Conservation (phyloP, 2,329 filamentous ascomycete species). For the Penicillium sp. region DNA sequence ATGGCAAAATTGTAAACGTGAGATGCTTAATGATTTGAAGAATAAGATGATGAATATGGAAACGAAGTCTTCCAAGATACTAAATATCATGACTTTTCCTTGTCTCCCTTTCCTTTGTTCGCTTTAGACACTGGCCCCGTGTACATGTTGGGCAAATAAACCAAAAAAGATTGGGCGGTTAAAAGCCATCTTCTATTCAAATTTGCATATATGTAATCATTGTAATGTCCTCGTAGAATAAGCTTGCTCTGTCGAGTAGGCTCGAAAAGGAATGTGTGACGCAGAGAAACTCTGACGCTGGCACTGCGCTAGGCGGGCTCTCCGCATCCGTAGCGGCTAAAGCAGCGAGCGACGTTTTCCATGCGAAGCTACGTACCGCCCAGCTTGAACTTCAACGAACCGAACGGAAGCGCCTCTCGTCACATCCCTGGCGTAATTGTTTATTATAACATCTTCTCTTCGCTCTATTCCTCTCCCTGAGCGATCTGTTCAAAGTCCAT, state of each 20-base stretch:
- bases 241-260: too few species aligned
- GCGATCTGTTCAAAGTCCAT: background rate
- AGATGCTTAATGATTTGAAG: conserved; percentile 19
- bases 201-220: background rate
- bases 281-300: background rate
- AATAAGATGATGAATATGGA: conserved; percentile 27
- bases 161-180: background rate
- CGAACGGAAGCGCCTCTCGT: background rate
- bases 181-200: background rate
- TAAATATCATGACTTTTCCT: conserved; percentile 32
- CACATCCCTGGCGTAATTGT: background rate
- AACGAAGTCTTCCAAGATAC: conserved; percentile 29
- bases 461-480: background rate
- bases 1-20: conserved; percentile 83
- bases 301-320: conserved; percentile 8
- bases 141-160: conserved; percentile 6
- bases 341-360: too few species aligned
- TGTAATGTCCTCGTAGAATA: background rate
- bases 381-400: too few species aligned
- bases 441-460: background rate
- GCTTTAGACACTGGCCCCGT: conserved; percentile 11
- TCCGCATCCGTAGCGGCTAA: conserved; percentile 7
- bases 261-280: background rate
- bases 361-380: too few species aligned
- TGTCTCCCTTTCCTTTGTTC: conserved; percentile 1